Conservation (phyloP, 1,284 basidiomycete genomes). For the Boletus nobilissimus region DNA sequence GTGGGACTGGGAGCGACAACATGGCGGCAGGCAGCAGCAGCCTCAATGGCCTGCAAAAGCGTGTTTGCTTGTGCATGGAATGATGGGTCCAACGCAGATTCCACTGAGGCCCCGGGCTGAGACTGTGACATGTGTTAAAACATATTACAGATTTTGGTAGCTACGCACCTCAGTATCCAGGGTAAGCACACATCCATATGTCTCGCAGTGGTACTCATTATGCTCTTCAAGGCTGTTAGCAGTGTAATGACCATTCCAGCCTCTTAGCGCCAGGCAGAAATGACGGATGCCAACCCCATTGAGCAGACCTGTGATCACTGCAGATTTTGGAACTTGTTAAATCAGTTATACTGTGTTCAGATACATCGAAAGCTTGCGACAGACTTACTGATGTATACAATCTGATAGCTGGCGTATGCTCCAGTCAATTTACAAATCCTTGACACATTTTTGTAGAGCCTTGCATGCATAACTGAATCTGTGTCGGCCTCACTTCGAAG, state of each 20-base stretch:
- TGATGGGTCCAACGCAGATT: no score
- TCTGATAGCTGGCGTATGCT: neutral
- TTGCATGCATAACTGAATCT: neutral
- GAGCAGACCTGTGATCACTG: neutral
- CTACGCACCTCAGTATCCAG: neutral
- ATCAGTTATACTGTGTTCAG: neutral
- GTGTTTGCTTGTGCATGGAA: no score
- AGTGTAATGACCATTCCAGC: neutral
- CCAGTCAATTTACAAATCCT: neutral
- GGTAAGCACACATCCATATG: neutral
- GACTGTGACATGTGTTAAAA: no score
- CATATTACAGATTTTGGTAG: no score
- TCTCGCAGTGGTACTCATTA: neutral
- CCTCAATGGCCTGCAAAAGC: no score
- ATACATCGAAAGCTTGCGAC: neutral
- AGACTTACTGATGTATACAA: neutral
- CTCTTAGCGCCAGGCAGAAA: neutral
- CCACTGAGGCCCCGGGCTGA: no score
- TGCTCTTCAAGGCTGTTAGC: neutral
- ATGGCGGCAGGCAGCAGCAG: no score
- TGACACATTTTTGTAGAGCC: neutral
- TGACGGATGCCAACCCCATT: neutral
- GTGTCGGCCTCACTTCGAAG: neutral
- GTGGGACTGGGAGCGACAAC: no score
- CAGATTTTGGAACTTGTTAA: neutral